phyloP scores from a whole-genome alignment of 2,329 filamentous ascomycete species.

The Chrysoporthe austroafricana region DNA sequence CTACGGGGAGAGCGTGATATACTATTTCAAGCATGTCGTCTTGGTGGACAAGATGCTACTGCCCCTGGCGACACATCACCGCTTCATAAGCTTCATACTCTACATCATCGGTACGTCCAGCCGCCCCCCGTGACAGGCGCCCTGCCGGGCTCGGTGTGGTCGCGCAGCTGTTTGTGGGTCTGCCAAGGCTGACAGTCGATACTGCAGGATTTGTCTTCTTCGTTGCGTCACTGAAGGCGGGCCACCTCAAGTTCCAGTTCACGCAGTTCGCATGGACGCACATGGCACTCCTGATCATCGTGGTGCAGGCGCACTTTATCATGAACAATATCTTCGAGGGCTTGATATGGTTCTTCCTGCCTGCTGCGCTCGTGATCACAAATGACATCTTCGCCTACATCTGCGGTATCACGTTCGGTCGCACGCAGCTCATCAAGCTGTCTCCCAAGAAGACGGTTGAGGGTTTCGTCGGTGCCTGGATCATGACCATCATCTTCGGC shows the following conservation, averaged over 20 bases:
- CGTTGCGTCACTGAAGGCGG: slow-evolving; percentile 89
- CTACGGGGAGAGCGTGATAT: slow-evolving; percentile 98
- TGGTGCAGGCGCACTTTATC: slow-evolving; percentile 97
- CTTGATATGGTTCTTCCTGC: slow-evolving; percentile 99
- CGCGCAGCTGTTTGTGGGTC: too few species aligned
- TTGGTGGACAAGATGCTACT: slow-evolving; percentile 91
- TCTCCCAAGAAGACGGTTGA: slow-evolving; percentile 99
- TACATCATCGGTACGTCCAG: slow-evolving; percentile 86
- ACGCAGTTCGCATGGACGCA: slow-evolving; percentile 99
- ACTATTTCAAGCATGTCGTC: slow-evolving; percentile 99
- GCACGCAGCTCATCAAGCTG: slow-evolving; percentile 95
- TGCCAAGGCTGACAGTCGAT: slow-evolving; percentile 29
- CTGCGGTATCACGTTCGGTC: slow-evolving; percentile 94
- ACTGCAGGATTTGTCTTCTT: slow-evolving; percentile 92
- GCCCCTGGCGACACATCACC: slow-evolving; percentile 93
- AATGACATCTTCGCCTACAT: slow-evolving; percentile 99
- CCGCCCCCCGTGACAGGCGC: neutral
- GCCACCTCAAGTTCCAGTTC: slow-evolving; percentile 98
- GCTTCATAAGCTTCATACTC: slow-evolving; percentile 98
- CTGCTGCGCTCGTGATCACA: slow-evolving; percentile 91
- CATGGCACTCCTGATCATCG: slow-evolving; percentile 97
- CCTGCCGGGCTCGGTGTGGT: neutral
- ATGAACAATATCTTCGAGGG: slow-evolving; percentile 99
- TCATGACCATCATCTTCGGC: slow-evolving; percentile 89
- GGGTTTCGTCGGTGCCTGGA: slow-evolving; percentile 94